phyloP scores from a whole-genome alignment of 2,329 filamentous ascomycete species.

The Fusarium papillatum region DNA sequence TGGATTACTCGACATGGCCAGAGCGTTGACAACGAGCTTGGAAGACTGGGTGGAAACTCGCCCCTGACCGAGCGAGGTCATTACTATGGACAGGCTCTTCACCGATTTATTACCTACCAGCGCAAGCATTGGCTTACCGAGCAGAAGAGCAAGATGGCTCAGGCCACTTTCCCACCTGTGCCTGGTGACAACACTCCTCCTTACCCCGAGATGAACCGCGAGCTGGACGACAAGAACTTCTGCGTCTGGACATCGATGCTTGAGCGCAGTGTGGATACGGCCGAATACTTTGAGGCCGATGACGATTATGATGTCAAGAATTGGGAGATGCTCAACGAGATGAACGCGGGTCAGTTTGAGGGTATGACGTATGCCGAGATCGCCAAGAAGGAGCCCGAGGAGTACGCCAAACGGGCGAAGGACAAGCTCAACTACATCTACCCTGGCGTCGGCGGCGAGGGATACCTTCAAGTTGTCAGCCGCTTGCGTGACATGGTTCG shows the following conservation, averaged over 20 bases:
- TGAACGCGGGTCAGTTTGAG: slow-evolving; percentile 94
- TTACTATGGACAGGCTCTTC: slow-evolving; percentile 83
- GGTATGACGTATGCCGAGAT: slow-evolving; percentile 97
- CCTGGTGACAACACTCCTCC: slow-evolving; percentile 95
- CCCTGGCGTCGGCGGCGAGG: slow-evolving; percentile 94
- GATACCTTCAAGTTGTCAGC: slow-evolving; percentile 97
- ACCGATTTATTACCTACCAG: slow-evolving; percentile 87
- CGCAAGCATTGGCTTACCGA: slow-evolving; percentile 86
- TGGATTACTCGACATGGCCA: slow-evolving; percentile 98
- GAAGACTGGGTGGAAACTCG: slow-evolving; percentile 93
- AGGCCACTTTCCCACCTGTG: slow-evolving; percentile 88
- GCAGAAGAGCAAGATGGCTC: slow-evolving; percentile 82
- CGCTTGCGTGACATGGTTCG: slow-evolving; percentile 95
- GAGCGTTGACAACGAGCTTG: slow-evolving; percentile 87
- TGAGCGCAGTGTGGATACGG: slow-evolving; percentile 88
- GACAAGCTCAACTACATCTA: slow-evolving; percentile 98
- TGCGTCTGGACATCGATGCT: slow-evolving; percentile 99
- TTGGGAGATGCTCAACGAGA: slow-evolving; percentile 97
- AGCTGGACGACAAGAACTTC: slow-evolving; percentile 86
- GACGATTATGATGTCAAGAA: slow-evolving; percentile 98
- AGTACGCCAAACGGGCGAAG: slow-evolving; percentile 82
- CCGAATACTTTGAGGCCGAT: slow-evolving; percentile 88
- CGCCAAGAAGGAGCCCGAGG: slow-evolving; percentile 80
- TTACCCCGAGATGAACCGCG: slow-evolving; percentile 85
- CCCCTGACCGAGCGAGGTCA: slow-evolving; percentile 85